Evolutionary conservation across 2,329 filamentous ascomycete genomes (phyloP).

Genomic region (Alternaria solani): DNA sequence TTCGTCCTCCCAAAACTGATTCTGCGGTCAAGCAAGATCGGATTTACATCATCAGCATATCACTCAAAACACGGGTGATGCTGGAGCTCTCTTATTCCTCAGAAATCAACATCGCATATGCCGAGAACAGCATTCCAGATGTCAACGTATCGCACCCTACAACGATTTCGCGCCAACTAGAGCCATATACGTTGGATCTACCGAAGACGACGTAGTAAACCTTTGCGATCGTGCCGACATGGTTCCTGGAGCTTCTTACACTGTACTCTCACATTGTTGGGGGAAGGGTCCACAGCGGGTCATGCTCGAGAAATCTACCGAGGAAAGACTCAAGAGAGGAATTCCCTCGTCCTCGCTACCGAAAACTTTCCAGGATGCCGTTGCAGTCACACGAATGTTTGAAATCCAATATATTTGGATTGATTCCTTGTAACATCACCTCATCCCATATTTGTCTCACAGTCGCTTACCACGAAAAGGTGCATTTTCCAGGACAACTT

Average conservation of each 20-base stretch:
- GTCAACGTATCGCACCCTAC: not conserved
- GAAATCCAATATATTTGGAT: not conserved
- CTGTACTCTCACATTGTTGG: not conserved
- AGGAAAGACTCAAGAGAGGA: accelerated
- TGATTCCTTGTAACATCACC: not conserved
- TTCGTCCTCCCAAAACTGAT: not conserved
- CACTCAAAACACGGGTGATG: not conserved
- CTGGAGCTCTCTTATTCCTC: not conserved
- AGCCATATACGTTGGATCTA: not conserved
- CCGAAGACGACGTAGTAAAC: not conserved
- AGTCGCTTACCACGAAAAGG: not conserved
- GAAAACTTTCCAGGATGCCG: not conserved
- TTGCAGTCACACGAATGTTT: not conserved
- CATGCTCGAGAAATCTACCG: not conserved
- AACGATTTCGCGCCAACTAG: not conserved
- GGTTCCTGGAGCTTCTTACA: not conserved
- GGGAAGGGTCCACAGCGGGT: not conserved
- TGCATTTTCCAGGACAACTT: not conserved
- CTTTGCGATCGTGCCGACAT: not conserved
- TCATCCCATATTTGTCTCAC: accelerated
- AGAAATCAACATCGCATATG: not conserved
- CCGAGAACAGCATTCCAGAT: not conserved
- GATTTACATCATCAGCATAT: not conserved
- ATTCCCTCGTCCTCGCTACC: not conserved
- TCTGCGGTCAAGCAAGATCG: not conserved